Evolutionary conservation across 2,329 filamentous ascomycete genomes (phyloP), one percentile per base, ranked within the genome.

Genomic region (Thelonectria discophora): DNA sequence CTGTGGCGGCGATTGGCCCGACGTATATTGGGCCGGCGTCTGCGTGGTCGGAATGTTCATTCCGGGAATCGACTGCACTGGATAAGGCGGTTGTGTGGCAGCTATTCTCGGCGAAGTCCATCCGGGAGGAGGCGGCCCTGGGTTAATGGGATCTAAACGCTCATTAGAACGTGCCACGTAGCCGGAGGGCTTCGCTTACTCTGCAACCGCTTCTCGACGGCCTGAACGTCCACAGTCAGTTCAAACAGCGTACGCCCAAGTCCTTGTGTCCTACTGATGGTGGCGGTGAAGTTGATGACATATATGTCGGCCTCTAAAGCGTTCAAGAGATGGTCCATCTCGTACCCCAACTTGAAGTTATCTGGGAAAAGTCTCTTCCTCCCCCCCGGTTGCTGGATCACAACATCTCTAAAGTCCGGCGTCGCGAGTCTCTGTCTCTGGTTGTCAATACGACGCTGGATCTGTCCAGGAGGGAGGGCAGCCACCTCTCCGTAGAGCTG

Each of bases 241-340:
- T 71, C 65, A 46, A 64, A 71, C 17, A 69, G 9, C 13, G 60
- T 65, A 20, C 67, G 60, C 2, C 62, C 65, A 0, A 71, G 17
- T 12, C 60, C 64, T 24, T 71, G 47, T 10, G 27, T 54, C 39
- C 52, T 58, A 7, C 18, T 17, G 17, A 67, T 51, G 2, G 42
- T 64, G 1, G 53, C 51, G 1, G 52, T 20, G 9, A 71, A 10
- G 6, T 45, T 53, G 2, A 57, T 59, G 10, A 46, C 30, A 15
- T 55, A 48, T 7, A 6, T 18, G 1, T 13, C 20, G 24, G 54
- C 54, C 5, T 47, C 17, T 5, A 62, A 5, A 9, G 66, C 53
- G 15, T 65, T 42, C n/a, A 17, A 11, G 3, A 68, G 45, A 3
- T 6, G 42, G n/a, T 71, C 69, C 6, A 45, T 27, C 6, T 47